These are phyloP conservation scores for Pestalotiopsis sp. DNA, from an alignment of 2,329 filamentous ascomycete species.

Conservation along the genomic window DNA sequence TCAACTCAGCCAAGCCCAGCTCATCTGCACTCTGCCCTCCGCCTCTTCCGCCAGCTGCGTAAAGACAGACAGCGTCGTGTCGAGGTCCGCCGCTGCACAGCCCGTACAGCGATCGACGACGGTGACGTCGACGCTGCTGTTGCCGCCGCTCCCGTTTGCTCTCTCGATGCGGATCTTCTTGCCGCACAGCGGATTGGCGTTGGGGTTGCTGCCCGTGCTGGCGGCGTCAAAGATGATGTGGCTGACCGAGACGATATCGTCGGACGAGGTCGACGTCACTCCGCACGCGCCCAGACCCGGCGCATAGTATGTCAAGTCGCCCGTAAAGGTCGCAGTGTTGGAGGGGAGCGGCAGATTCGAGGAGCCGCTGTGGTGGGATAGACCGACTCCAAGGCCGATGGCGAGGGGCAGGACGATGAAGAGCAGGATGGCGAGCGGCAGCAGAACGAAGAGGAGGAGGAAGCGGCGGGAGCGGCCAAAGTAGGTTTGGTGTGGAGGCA, in stretches of 20 bases:
- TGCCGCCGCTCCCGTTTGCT: constrained; percentile 42
- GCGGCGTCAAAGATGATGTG: constrained; percentile 67
- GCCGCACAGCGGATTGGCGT: constrained; percentile 64
- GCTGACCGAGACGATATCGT: constrained; percentile 69
- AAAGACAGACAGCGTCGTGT: constrained; percentile 51
- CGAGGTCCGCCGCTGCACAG: constrained; percentile 49
- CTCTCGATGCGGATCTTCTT: constrained; percentile 64
- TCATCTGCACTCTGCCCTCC: constrained; percentile 39
- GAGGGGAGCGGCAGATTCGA: constrained; percentile 24
- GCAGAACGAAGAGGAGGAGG: constrained; percentile 23
- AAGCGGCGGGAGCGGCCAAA: constrained; percentile 26
- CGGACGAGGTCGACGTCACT: constrained; percentile 50
- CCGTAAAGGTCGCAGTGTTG: constrained; percentile 44
- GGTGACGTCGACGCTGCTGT: constrained; percentile 51
- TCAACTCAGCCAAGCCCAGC: constrained; percentile 38
- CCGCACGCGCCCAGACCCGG: constrained; percentile 73
- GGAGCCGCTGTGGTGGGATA: constrained; percentile 18
- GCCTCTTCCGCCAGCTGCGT: constrained; percentile 45
- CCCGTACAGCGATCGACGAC: constrained; percentile 69
- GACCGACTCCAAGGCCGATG: constrained; percentile 28
- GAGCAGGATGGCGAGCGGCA: constrained; percentile 23
- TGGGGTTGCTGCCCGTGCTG: constrained; percentile 38
- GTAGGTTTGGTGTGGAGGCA: constrained; percentile 28
- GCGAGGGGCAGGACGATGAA: constrained; percentile 26
- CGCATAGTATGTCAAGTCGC: constrained; percentile 71